phyloP scores from a whole-genome alignment of 1,139 yeast genomes.

The Blastobotrys proliferans region DNA sequence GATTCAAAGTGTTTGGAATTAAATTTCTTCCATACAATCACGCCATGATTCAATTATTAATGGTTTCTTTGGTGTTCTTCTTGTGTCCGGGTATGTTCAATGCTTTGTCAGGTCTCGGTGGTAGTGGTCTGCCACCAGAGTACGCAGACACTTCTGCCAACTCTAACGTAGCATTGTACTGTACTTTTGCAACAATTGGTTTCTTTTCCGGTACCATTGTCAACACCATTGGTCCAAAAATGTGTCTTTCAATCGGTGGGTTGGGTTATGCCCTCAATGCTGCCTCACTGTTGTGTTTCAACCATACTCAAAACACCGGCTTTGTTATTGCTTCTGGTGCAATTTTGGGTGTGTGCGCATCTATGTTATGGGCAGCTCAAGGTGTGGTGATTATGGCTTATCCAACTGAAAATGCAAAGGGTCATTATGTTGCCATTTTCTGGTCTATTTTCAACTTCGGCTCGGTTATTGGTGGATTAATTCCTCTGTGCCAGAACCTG shows the following conservation, averaged over 20 bases:
- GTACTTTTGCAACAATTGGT: slow-evolving; percentile 51
- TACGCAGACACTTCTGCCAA: slow-evolving; percentile 42
- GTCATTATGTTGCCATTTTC: slow-evolving; percentile 49
- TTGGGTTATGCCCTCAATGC: slow-evolving; percentile 54
- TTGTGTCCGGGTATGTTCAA: slow-evolving; percentile 49
- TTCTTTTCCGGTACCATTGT: slow-evolving; percentile 58
- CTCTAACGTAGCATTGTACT: slow-evolving; percentile 51
- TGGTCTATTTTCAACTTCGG: slow-evolving; percentile 66
- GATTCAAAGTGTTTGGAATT: slow-evolving; percentile 17
- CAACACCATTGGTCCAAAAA: slow-evolving; percentile 48
- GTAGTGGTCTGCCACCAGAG: slow-evolving; percentile 37
- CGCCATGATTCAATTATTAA: slow-evolving; percentile 26
- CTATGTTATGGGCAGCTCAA: slow-evolving; percentile 58
- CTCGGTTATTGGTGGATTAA: slow-evolving; percentile 42
- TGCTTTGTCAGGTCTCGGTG: slow-evolving; percentile 53
- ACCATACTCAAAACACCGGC: slow-evolving; percentile 48
- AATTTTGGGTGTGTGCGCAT: slow-evolving; percentile 54
- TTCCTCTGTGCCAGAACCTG: slow-evolving; percentile 25
- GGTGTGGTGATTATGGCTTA: slow-evolving; percentile 56
- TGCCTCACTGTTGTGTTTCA: slow-evolving; percentile 48
- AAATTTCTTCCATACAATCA: slow-evolving; percentile 22
- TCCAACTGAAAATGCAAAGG: slow-evolving; percentile 54
- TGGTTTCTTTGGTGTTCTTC: slow-evolving; percentile 32
- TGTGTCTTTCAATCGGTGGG: slow-evolving; percentile 52
- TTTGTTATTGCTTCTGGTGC: slow-evolving; percentile 60